Percentiles rank a stretch among this genome's conserved stretches.
phyloP scores from a whole-genome alignment of 2,329 filamentous ascomycete genomes.

The Cytospora piceae region DNA sequence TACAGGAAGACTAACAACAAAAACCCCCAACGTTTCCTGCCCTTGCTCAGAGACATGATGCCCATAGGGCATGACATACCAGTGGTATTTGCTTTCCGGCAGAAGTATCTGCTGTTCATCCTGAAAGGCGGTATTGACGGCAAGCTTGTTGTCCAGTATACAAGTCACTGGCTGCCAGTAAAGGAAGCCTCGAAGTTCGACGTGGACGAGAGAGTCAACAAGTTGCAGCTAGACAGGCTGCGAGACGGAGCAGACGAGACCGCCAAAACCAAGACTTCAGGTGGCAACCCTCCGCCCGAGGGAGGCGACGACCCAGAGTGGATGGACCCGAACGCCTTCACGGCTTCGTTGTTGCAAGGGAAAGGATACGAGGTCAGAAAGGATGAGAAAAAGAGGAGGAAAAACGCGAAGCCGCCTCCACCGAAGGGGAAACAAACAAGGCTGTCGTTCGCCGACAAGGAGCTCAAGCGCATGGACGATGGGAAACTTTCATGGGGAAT shows the following conservation, averaged over 20 bases:
- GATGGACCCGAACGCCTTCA: not conserved
- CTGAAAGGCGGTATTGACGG: conserved; percentile 7
- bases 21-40: not conserved
- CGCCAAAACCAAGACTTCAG: not conserved
- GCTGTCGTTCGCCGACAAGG: too few relatives aligned
- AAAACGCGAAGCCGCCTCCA: not conserved
- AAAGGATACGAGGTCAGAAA: not conserved
- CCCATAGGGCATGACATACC: not conserved
- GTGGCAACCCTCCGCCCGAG: not conserved
- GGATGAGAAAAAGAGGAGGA: not conserved
- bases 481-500: too few relatives aligned
- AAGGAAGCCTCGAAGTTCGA: not conserved
- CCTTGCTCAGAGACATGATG: not conserved
- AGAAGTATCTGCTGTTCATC: conserved; percentile 8
- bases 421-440: too few relatives aligned
- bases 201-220: not conserved
- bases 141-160: conserved; percentile 5
- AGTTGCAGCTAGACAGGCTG: not conserved
- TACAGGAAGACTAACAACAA: too few relatives aligned
- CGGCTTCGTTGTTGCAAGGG: not conserved
- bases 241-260: not conserved
- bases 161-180: conserved; percentile 4
- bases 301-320: not conserved
- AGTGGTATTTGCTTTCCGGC: conserved; percentile 6
- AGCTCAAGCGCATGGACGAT: too few relatives aligned